These are phyloP conservation scores for Pseudofabraea citricarpa DNA, from an alignment of 2,329 filamentous ascomycete species.

Conservation along the genomic window DNA sequence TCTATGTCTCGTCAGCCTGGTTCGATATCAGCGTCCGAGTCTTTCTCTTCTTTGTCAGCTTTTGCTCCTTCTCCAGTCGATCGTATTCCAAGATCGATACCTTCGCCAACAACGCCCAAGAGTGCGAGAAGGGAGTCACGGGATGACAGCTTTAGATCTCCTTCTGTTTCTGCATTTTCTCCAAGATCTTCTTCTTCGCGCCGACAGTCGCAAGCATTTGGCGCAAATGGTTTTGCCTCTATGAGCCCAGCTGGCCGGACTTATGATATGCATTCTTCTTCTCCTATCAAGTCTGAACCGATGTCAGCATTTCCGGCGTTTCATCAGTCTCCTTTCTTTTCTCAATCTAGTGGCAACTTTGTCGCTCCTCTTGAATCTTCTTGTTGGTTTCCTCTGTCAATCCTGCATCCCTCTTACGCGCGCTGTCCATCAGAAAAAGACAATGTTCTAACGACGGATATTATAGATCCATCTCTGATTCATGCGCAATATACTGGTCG, in stretches of 20 bases:
- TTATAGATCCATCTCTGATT: constrained; percentile 27
- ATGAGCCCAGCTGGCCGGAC: constrained; percentile 16
- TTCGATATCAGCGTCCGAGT: constrained; percentile 19
- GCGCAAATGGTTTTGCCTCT: constrained; percentile 15
- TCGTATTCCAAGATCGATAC: constrained; percentile 17
- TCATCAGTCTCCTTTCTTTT: constrained; percentile 42
- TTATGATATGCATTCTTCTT: constrained; percentile 17
- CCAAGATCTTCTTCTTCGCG: constrained; percentile 25
- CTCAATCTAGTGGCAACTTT: constrained; percentile 48
- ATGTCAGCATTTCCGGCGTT: constrained; percentile 15
- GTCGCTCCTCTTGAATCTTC: constrained; percentile 45
- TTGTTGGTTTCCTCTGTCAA: constrained; percentile 46
- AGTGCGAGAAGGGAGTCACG: constrained; percentile 15
- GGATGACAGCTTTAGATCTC: constrained; percentile 29
- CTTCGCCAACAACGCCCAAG: constrained; percentile 23
- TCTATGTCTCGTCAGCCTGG: constrained; percentile 25
- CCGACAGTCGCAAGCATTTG: constrained; percentile 19
- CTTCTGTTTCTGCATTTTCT: constrained; percentile 29
- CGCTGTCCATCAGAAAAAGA: constrained; percentile 2
- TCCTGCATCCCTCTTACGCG: constrained; percentile 12
- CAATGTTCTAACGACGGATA: constrained; percentile 18
- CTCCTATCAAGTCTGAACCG: constrained; percentile 14
- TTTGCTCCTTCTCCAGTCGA: constrained; percentile 20
- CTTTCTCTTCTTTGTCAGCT: constrained; percentile 23
- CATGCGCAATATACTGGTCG: constrained; percentile 22